phyloP scores from a whole-genome alignment of 371 early-diverging fungal genomes.

The Nosema granulosis region DNA sequence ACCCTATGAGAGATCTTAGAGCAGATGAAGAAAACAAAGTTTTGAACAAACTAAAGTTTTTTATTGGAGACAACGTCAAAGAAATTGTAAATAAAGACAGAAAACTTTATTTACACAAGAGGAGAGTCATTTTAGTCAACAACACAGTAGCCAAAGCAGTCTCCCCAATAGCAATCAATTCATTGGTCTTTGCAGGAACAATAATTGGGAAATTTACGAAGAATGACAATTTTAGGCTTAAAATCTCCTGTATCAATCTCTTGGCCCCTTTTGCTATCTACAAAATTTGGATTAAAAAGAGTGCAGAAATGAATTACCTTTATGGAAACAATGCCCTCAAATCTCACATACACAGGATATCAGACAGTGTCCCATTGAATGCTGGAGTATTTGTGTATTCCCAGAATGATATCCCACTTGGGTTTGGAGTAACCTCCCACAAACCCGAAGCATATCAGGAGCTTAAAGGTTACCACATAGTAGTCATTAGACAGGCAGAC shows the following conservation, averaged over 20 bases:
- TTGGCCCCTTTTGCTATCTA: conserved; percentile 86
- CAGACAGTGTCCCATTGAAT: conserved; percentile 92
- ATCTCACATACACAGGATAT: conserved; percentile 87
- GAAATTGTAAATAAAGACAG: conserved; percentile 54
- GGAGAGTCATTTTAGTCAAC: conserved; percentile 53
- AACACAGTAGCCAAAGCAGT: conserved; percentile 53
- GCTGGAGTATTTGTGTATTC: conserved; percentile 88
- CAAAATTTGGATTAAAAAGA: conserved; percentile 94
- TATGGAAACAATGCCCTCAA: conserved; percentile 97
- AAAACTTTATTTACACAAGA: conserved; percentile 55
- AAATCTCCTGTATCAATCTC: conserved; percentile 82
- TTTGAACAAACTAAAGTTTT: conserved; percentile 59
- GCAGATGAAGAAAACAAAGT: conserved; percentile 63
- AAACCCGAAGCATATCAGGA: conserved; percentile 80
- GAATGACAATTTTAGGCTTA: conserved; percentile 85
- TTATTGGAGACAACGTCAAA: conserved; percentile 60
- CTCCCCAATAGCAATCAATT: conserved; percentile 68
- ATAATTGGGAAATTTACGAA: conserved; percentile 97
- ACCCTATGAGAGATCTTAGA: conserved; percentile 60
- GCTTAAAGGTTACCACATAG: conserved; percentile 84
- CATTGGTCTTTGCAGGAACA: conserved; percentile 79
- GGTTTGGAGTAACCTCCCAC: conserved; percentile 91
- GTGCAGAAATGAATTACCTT: conserved; percentile 95
- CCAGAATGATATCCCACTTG: conserved; percentile 85
- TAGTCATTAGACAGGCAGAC: conserved; percentile 93